Evolutionary conservation across 2,329 filamentous ascomycete species (phyloP).

Genomic region (Monosporascus sp.): DNA sequence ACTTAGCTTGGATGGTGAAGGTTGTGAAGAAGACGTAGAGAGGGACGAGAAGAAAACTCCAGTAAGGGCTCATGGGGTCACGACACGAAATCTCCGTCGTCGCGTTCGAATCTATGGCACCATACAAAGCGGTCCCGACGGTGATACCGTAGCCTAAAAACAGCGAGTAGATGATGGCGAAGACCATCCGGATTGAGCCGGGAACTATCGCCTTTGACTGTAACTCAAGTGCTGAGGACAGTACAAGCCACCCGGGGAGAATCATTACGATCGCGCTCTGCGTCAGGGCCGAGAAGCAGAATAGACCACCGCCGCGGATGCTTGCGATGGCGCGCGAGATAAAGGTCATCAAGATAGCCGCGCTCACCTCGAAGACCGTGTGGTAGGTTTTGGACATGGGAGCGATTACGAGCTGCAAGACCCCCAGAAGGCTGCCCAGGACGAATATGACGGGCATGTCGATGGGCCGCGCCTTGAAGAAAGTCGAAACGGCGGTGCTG

Average conservation of each 20-base stretch:
- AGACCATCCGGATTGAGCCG: slow-evolving; percentile 68
- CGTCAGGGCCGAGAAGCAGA: slow-evolving; percentile 61
- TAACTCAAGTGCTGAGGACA: slow-evolving; percentile 50
- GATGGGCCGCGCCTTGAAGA: slow-evolving; percentile 65
- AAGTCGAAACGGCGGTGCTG: slow-evolving; percentile 65
- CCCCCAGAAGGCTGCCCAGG: slow-evolving; percentile 64
- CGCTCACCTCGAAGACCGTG: slow-evolving; percentile 60
- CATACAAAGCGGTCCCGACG: slow-evolving; percentile 35
- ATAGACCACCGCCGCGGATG: slow-evolving; percentile 43
- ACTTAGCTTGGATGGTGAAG: slow-evolving; percentile 75
- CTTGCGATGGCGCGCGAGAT: slow-evolving; percentile 58
- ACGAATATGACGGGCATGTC: slow-evolving; percentile 68
- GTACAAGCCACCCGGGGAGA: slow-evolving; percentile 59
- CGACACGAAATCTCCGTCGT: slow-evolving; percentile 27
- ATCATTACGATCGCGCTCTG: slow-evolving; percentile 62
- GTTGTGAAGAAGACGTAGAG: slow-evolving; percentile 68
- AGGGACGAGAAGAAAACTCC: slow-evolving; percentile 67
- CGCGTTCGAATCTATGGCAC: slow-evolving; percentile 35
- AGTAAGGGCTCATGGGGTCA: slow-evolving; percentile 25
- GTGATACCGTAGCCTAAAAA: slow-evolving; percentile 70
- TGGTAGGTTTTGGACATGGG: slow-evolving; percentile 63
- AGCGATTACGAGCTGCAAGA: slow-evolving; percentile 64
- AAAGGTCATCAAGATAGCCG: slow-evolving; percentile 57
- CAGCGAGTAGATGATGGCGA: slow-evolving; percentile 67
- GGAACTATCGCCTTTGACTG: slow-evolving; percentile 65